phyloP scores from a whole-genome alignment of 2,329 filamentous ascomycete species.

The Aspergillus sp. region DNA sequence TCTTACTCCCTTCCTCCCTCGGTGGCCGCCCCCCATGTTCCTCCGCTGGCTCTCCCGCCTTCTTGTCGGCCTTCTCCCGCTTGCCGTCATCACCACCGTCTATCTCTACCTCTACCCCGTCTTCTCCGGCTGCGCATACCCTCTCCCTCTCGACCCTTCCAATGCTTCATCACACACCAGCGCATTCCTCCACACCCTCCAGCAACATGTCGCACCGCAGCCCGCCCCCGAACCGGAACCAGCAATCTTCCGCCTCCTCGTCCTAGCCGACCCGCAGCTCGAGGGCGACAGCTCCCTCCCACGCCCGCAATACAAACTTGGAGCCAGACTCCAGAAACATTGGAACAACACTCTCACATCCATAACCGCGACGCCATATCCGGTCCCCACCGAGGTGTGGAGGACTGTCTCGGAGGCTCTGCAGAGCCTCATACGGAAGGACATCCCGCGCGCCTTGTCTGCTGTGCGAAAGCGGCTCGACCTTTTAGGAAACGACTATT shows the following conservation, averaged over 20 bases:
- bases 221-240: slow-evolving; percentile 16
- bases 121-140: slow-evolving; percentile 79
- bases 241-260: slow-evolving; percentile 82
- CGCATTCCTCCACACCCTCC: slow-evolving; percentile 36
- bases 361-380: slow-evolving; percentile 14
- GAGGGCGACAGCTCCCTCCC: slow-evolving; percentile 88
- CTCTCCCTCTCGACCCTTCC: slow-evolving; percentile 42
- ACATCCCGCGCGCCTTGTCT: slow-evolving; percentile 66
- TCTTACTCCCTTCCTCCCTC: not conserved
- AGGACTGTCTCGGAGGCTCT: slow-evolving; percentile 24
- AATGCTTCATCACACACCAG: slow-evolving; percentile 7
- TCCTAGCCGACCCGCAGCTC: slow-evolving; percentile 87
- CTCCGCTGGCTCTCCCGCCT: slow-evolving; percentile 48
- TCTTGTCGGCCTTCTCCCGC: slow-evolving; percentile 56
- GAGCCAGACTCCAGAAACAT: slow-evolving; percentile 42
- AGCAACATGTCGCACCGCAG: slow-evolving; percentile 33
- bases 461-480: slow-evolving; percentile 78
- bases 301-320: slow-evolving; percentile 44
- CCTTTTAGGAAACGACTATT: slow-evolving; percentile 89
- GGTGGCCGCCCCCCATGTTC: slow-evolving; percentile 44
- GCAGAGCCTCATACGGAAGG: slow-evolving; percentile 56
- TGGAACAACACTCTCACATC: slow-evolving; percentile 26
- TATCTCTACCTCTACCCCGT: slow-evolving; percentile 88
- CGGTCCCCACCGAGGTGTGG: slow-evolving; percentile 20
- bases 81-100: slow-evolving; percentile 68